A percentile compares a stretch with the other conserved stretches of the same genome.
Evolutionary conservation across 495 filamentous ascomycete genomes (phyloP).

Genomic region (Articulospora tetracladia): DNA sequence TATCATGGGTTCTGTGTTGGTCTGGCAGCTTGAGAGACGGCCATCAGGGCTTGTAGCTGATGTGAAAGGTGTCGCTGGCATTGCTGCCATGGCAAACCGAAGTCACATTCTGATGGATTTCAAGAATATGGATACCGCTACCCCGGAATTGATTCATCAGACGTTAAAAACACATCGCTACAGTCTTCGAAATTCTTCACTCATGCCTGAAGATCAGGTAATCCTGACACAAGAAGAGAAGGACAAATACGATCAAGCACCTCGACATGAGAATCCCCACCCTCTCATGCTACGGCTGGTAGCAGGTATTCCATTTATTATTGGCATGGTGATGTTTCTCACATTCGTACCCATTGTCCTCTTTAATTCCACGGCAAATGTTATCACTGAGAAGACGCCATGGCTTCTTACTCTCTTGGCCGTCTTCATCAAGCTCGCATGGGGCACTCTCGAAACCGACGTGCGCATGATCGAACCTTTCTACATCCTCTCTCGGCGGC

Average conservation of each 20-base stretch:
- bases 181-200: slow-evolving; percentile 62
- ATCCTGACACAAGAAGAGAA: slow-evolving; percentile 27
- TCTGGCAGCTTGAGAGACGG: slow-evolving; percentile 54
- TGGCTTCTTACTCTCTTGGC: slow-evolving; percentile 62
- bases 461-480: slow-evolving; percentile 74
- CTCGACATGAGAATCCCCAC: slow-evolving; percentile 54
- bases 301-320: slow-evolving; percentile 56
- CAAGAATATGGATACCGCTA: slow-evolving; percentile 63
- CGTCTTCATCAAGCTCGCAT: slow-evolving; percentile 60
- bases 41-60: slow-evolving; percentile 63
- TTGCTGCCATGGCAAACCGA: slow-evolving; percentile 69
- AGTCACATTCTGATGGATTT: slow-evolving; percentile 73
- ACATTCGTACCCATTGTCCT: slow-evolving; percentile 52
- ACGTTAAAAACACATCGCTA: slow-evolving; percentile 61
- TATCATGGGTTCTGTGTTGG: slow-evolving; percentile 51
- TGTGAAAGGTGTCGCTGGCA: slow-evolving; percentile 68
- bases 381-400: slow-evolving; percentile 55
- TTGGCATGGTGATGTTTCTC: slow-evolving; percentile 43
- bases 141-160: slow-evolving; percentile 60
- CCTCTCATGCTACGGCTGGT: slow-evolving; percentile 62
- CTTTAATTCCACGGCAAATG: slow-evolving; percentile 46
- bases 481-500: slow-evolving; percentile 59
- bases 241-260: slow-evolving; percentile 34
- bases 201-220: slow-evolving; percentile 44
- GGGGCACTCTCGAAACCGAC: slow-evolving; percentile 66